Conservation (phyloP, 179 eudicot genomes). For the Spergularia azorica region DNA sequence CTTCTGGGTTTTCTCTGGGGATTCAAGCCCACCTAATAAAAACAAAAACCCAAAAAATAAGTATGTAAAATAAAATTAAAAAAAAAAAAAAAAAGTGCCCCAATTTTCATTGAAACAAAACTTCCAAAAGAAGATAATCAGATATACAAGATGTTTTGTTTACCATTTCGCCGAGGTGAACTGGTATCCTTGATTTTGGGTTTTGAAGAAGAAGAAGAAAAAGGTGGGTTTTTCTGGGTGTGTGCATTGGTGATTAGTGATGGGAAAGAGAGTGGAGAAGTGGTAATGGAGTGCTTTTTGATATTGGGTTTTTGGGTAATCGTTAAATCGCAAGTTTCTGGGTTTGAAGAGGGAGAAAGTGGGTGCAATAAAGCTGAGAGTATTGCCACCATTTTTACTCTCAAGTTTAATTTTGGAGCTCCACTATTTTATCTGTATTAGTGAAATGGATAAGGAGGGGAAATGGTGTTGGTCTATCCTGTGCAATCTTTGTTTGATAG, state of each 20-base stretch:
- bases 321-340: no score
- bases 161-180: constrained; percentile 23
- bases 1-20: constrained; percentile 44
- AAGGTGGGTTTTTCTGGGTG: not conserved
- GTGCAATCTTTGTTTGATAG: no score
- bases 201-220: constrained; percentile 17
- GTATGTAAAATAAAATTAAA: not conserved
- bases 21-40: constrained; percentile 33
- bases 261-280: constrained; percentile 16
- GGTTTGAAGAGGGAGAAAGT: not conserved
- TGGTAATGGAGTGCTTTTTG: not conserved
- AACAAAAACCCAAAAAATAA: not conserved
- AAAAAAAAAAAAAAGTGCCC: not conserved
- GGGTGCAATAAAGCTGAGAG: not conserved
- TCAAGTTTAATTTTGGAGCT: no score
- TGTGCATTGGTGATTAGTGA: constrained; percentile 19
- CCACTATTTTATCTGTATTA: no score
- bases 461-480: no score
- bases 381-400: constrained; percentile 24
- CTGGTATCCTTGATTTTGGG: not conserved
- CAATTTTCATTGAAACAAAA: not conserved
- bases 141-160: not conserved
- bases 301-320: constrained; percentile 9
- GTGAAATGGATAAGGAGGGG: no score
- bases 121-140: not conserved